phyloP scores from a whole-genome alignment of 1,139 yeast genomes.

The Nematodospora anomalae region DNA sequence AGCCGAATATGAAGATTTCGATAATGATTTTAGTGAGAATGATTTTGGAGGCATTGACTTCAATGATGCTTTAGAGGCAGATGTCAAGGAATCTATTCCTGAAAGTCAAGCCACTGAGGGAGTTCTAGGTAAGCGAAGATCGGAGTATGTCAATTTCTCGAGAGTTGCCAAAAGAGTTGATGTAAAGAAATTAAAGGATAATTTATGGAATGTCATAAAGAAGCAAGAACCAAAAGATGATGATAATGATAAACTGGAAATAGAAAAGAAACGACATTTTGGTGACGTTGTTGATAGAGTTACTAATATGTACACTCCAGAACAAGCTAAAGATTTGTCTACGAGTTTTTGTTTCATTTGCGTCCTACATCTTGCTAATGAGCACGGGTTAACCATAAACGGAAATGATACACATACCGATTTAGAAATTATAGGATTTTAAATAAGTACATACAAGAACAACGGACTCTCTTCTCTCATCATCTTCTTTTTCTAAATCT shows the following conservation, averaged over 20 bases:
- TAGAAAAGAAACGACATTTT: constrained; percentile 26
- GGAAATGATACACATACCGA: constrained; percentile 59
- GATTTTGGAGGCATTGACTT: constrained; percentile 46
- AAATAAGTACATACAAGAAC: constrained; percentile 5
- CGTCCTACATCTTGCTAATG: constrained; percentile 83
- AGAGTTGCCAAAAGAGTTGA: constrained; percentile 84
- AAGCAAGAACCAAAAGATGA: constrained; percentile 15
- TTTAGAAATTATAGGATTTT: constrained; percentile 49
- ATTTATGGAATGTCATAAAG: constrained; percentile 68
- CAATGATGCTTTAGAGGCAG: constrained; percentile 43
- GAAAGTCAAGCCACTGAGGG: constrained; percentile 26
- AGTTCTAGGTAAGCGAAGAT: constrained; percentile 46
- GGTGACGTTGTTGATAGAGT: constrained; percentile 51
- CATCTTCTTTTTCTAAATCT: constrained; percentile 10
- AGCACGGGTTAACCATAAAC: constrained; percentile 70
- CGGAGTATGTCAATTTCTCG: constrained; percentile 73
- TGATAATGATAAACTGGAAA: constrained; percentile 10
- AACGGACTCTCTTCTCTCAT: constrained; percentile 2
- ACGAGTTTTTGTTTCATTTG: constrained; percentile 89
- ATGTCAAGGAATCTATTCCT: constrained; percentile 14
- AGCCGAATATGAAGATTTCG: constrained; percentile 46
- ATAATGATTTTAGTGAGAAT: constrained; percentile 38
- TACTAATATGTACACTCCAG: constrained; percentile 53
- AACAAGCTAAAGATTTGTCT: constrained; percentile 63
- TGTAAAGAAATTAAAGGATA: constrained; percentile 74